These are phyloP conservation scores for Boeremia exigua DNA, from an alignment of 2,329 filamentous ascomycete species.

Conservation along the genomic window DNA sequence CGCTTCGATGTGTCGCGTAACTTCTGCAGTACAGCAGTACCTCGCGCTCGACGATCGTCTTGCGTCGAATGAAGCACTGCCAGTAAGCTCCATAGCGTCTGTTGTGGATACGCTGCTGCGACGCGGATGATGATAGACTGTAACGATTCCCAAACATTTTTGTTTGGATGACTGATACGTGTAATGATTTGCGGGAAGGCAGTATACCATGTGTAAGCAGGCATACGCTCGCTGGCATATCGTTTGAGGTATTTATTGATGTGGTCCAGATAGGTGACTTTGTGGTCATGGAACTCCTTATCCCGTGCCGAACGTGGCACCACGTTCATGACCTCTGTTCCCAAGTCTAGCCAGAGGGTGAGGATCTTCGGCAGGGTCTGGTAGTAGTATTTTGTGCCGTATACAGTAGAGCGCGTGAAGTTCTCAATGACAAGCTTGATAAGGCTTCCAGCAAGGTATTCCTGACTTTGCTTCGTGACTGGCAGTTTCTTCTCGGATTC, in stretches of 20 bases:
- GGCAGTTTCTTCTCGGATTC: constrained; percentile 85
- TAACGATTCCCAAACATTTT: constrained; percentile 76
- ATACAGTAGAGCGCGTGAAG: constrained; percentile 83
- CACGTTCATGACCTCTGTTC: constrained; percentile 66
- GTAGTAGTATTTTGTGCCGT: constrained; percentile 93
- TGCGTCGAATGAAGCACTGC: constrained; percentile 84
- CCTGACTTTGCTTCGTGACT: constrained; percentile 69
- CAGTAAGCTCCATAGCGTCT: constrained; percentile 89
- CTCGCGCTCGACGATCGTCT: constrained; percentile 67
- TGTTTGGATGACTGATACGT: constrained; percentile 88
- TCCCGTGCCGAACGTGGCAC: constrained; percentile 31
- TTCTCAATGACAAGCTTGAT: constrained; percentile 92
- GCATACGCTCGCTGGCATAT: constrained; percentile 70
- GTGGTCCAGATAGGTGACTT: constrained; percentile 35
- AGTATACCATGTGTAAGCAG: constrained; percentile 80
- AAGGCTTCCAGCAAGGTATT: constrained; percentile 75
- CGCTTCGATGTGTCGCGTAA: constrained; percentile 60
- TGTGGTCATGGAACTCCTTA: constrained; percentile 41
- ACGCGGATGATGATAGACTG: constrained; percentile 84
- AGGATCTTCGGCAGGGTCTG: constrained; percentile 91
- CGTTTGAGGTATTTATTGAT: constrained; percentile 75
- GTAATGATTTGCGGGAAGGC: constrained; percentile 92
- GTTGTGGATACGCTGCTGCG: constrained; percentile 84
- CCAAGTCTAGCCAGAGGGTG: constrained; percentile 93
- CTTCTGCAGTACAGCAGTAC: constrained; percentile 51